These are phyloP conservation scores for Trypanosoma brucei DNA, from an alignment of 208 protist species.

Conservation along the genomic window DNA sequence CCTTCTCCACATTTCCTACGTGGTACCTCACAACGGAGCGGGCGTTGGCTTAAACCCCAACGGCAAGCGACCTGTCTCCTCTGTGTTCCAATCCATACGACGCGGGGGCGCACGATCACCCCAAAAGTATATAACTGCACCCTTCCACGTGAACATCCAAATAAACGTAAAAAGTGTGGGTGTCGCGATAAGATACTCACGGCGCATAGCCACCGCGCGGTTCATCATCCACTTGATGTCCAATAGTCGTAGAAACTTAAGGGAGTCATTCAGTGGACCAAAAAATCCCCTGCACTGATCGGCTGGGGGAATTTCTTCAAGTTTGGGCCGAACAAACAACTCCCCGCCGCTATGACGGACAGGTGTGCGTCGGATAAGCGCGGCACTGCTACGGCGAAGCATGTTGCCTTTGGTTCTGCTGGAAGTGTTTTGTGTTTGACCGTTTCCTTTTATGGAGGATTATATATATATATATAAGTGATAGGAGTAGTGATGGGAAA, in stretches of 20 bases:
- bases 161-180: slow-evolving; percentile 77
- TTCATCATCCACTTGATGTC: slow-evolving; percentile 92
- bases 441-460: background rate
- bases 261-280: slow-evolving; percentile 63
- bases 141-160: slow-evolving; percentile 86
- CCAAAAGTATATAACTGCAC: slow-evolving; percentile 66
- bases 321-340: slow-evolving; percentile 76
- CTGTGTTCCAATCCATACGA: slow-evolving; percentile 84
- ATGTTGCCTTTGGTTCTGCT: slow-evolving; percentile 23
- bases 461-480: slow-evolving; percentile 1
- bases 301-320: slow-evolving; percentile 67
- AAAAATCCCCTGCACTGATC: slow-evolving; percentile 72
- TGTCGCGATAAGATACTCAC: slow-evolving; percentile 84
- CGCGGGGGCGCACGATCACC: slow-evolving; percentile 82
- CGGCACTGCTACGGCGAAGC: slow-evolving; percentile 72
- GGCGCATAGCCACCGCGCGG: slow-evolving; percentile 75
- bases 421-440: background rate
- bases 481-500: background rate
- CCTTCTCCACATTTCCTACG: too few species aligned
- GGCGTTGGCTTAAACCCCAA: slow-evolving; percentile 64
- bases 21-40: background rate
- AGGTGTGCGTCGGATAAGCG: slow-evolving; percentile 68
- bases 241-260: slow-evolving; percentile 60
- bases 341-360: slow-evolving; percentile 72
- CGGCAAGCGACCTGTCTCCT: slow-evolving; percentile 79